phyloP scores from a whole-genome alignment of 768 basidiomycete genomes.

The Leccinum broughii region DNA sequence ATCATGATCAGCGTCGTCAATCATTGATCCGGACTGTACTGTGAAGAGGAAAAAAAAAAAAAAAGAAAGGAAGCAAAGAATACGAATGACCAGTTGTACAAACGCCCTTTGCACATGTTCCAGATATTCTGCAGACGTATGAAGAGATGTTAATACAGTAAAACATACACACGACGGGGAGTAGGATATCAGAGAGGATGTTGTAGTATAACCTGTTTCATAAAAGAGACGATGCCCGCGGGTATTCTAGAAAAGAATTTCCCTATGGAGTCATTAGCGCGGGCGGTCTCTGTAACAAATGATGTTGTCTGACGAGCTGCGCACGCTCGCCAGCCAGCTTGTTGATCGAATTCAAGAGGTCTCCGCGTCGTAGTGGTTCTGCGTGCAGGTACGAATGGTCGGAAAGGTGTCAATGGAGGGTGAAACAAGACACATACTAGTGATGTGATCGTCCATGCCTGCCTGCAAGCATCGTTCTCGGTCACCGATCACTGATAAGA shows the following conservation, averaged over 20 bases:
- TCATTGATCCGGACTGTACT: not conserved
- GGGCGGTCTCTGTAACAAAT: slow-evolving; percentile 34
- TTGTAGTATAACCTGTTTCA: not conserved
- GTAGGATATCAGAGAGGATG: not conserved
- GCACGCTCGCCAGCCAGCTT: slow-evolving; percentile 71
- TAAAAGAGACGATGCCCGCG: not conserved
- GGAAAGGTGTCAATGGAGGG: not conserved
- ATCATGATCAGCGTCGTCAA: not conserved
- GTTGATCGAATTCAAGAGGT: slow-evolving; percentile 79
- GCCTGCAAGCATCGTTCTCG: slow-evolving; percentile 73
- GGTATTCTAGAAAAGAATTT: slow-evolving; percentile 6
- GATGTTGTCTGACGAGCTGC: slow-evolving; percentile 33
- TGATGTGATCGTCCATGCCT: slow-evolving; percentile 84
- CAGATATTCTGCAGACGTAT: not conserved
- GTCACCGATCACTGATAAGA: slow-evolving; percentile 78
- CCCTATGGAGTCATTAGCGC: slow-evolving; percentile 30
- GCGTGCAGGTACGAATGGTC: slow-evolving; percentile 2
- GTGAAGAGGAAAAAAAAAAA: not conserved
- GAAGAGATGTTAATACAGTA: not conserved
- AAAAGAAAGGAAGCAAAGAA: not conserved
- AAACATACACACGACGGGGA: not conserved
- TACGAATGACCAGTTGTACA: not conserved
- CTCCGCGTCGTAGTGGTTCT: slow-evolving; percentile 80
- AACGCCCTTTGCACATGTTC: not conserved
- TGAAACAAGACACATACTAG: slow-evolving; percentile 50